Evolutionary conservation across 2,329 filamentous ascomycete genomes (phyloP), one percentile per base, ranked within the genome.

Genomic region (Colletotrichum salicis): DNA sequence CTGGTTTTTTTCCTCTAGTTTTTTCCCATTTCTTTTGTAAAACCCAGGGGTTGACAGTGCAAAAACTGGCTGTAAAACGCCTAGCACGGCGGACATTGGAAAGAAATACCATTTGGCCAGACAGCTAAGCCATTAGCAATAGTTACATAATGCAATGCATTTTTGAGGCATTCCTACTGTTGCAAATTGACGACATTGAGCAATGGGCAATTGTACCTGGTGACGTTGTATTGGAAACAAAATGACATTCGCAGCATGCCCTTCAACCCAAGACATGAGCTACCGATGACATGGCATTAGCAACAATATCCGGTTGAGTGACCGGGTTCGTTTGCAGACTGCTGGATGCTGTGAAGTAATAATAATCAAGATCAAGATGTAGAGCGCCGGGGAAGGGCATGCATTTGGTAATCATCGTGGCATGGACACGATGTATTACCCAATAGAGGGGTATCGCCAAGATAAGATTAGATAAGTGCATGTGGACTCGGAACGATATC

Each of bases 141-240:
- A 64, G 27, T 69, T 71, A 71, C 59, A 59, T 71, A 70, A 71
- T 69, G 27, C 27, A 58, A 71, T 69, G 33, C 31, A 22, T 29
- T 19, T 48, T 69, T 13, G 45, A 48, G 19, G 22, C 52, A 45
- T 19, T 19, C 24, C 7, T 22, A 37, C 5, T 29, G 55, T 64
- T 64, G 69, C 27, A 64, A 37, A 27, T 10, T 55, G 19, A 37
- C 31, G 60, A 48, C 19, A 24, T 31, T 52, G 62, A 29, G 33
- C 65, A 41, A 41, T 19, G 37, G 6, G 15, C 15, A 6, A 54
- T 60, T 31, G 22, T 29, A n/a, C 33, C 13, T 56, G 19, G 45
- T 22, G 48, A 33, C 27, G 5, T 29, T 22, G 27, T 13, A 13
- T 5, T 22, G 19, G 24, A 8, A 37, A 45, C 15, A 29, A 3